A percentile compares a stretch with the other conserved stretches of the same genome.
Evolutionary conservation across 2,329 filamentous ascomycete genomes (phyloP).

Genomic region (Sporothrix brasiliensis): DNA sequence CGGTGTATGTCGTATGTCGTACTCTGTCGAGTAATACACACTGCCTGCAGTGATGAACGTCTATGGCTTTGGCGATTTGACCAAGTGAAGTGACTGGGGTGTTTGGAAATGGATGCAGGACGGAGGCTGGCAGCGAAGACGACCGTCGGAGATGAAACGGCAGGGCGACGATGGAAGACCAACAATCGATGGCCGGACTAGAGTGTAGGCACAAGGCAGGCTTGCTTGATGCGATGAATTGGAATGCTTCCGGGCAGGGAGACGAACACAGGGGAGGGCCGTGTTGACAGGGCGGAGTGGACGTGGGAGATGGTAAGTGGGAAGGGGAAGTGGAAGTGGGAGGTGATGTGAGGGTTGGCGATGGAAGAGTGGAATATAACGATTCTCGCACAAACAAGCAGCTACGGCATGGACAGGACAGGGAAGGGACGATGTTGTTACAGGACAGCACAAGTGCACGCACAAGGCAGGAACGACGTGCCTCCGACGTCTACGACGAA

Average conservation of each 20-base stretch:
- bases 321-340: not conserved
- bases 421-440: not conserved
- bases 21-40: not conserved
- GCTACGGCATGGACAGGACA: not conserved
- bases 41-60: not conserved
- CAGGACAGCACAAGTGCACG: not conserved
- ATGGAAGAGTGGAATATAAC: not conserved
- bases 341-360: not conserved
- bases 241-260: conserved; percentile 19
- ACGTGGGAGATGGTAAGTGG: not conserved
- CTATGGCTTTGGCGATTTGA: not conserved
- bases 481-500: not conserved
- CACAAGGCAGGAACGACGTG: conserved; percentile 20
- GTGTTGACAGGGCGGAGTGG: not conserved
- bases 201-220: not conserved
- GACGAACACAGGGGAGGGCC: not conserved
- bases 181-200: not conserved
- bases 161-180: not conserved
- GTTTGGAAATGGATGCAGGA: not conserved
- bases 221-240: conserved; percentile 5
- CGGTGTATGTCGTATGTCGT: too few species aligned
- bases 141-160: not conserved
- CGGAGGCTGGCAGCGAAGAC: not conserved
- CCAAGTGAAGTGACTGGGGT: not conserved
- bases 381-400: not conserved